phyloP scores from a whole-genome alignment of 208 protist species.

The Trypanosomatidae sp. region DNA sequence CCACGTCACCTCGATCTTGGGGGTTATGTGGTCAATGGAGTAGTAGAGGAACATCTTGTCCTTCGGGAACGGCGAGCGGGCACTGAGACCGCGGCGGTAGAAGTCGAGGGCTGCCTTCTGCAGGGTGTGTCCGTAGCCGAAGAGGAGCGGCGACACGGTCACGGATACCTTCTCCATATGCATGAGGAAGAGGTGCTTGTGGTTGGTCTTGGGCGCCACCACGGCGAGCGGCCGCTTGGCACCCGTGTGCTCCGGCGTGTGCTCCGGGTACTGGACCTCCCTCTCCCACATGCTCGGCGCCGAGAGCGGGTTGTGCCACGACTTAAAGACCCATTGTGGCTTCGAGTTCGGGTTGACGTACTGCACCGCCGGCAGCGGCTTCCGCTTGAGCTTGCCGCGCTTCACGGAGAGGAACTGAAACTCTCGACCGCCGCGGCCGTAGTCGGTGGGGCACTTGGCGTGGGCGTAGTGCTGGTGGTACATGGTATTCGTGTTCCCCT shows the following conservation, averaged over 20 bases:
- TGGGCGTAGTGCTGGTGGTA: slow-evolving; percentile 91
- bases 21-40: slow-evolving; percentile 81
- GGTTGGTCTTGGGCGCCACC: slow-evolving; percentile 74
- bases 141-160: slow-evolving; percentile 83
- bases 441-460: slow-evolving; percentile 90
- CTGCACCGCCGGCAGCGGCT: slow-evolving; percentile 84
- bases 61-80: slow-evolving; percentile 76
- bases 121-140: slow-evolving; percentile 83
- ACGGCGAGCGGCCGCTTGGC: slow-evolving; percentile 85
- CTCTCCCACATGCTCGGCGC: slow-evolving; percentile 85
- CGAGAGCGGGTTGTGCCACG: slow-evolving; percentile 85
- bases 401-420: slow-evolving; percentile 77
- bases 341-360: slow-evolving; percentile 72
- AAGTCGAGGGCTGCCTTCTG: slow-evolving; percentile 87
- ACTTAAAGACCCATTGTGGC: slow-evolving; percentile 91
- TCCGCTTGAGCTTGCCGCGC: slow-evolving; percentile 69
- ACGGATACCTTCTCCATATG: slow-evolving; percentile 90
- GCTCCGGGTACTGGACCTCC: slow-evolving; percentile 90
- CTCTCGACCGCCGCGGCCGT: slow-evolving; percentile 84
- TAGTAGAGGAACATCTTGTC: slow-evolving; percentile 91
- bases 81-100: slow-evolving; percentile 83
- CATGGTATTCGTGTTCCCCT: slow-evolving; percentile 74
- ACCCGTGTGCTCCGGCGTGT: slow-evolving; percentile 84
- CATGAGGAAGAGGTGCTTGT: slow-evolving; percentile 85
- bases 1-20: slow-evolving; percentile 91